phyloP scores from a whole-genome alignment of 495 filamentous ascomycete genomes.

The Aspergillus panamensis region DNA sequence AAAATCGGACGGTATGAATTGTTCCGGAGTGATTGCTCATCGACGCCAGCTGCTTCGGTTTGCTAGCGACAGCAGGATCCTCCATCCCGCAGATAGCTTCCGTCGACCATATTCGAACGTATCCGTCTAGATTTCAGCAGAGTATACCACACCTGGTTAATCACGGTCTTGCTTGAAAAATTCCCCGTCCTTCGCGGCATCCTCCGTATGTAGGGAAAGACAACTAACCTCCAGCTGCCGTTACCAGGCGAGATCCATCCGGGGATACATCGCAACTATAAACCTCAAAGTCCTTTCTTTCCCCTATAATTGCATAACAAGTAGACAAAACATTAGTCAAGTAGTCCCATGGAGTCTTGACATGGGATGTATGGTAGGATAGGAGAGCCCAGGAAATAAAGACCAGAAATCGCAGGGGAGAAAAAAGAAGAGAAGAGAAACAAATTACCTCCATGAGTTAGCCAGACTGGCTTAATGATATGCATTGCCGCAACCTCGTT shows the following conservation, averaged over 20 bases:
- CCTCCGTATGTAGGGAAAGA: background rate
- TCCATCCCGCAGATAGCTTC: constrained; percentile 82
- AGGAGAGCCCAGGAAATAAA: background rate
- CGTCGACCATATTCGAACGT: constrained; percentile 95
- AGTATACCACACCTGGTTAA: constrained; percentile 22
- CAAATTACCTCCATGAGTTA: constrained; percentile 77
- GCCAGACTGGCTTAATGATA: constrained; percentile 91
- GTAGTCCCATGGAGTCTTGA: background rate
- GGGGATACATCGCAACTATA: constrained; percentile 97
- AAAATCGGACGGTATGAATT: constrained; percentile 95
- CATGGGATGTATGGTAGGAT: background rate
- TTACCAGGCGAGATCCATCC: constrained; percentile 85
- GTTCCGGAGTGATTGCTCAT: constrained; percentile 98
- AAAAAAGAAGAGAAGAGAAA: constrained; percentile 14
- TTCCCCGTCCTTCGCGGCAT: constrained; percentile 1
- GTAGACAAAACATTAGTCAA: constrained; percentile 11
- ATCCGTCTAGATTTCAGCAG: constrained; percentile 63
- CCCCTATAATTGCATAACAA: constrained; percentile 50
- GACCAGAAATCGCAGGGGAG: constrained; percentile 14
- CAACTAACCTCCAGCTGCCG: constrained; percentile 80
- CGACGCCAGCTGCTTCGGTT: constrained; percentile 91
- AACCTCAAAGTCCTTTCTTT: constrained; percentile 95
- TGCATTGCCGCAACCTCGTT: constrained; percentile 56
- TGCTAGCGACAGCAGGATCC: constrained; percentile 59
- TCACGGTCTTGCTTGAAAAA: background rate